These are phyloP conservation scores for Eimeria acervulina DNA, from an alignment of 169 alveolate genomes.

Conservation along the genomic window DNA sequence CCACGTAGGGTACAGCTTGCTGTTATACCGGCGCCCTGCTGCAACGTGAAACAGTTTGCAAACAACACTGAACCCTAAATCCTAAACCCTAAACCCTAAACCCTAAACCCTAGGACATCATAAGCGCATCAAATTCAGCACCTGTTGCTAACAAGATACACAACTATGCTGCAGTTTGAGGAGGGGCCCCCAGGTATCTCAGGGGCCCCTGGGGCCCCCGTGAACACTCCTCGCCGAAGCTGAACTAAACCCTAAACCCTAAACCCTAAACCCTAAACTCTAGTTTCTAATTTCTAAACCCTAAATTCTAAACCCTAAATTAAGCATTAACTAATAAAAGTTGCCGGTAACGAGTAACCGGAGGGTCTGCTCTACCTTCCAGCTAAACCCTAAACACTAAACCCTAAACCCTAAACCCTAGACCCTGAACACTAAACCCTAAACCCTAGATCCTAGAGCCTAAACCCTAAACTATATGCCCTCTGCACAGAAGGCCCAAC, in stretches of 20 bases:
- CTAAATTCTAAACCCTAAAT: not conserved
- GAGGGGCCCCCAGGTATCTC: not conserved
- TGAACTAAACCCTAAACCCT: not conserved
- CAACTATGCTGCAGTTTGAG: not conserved
- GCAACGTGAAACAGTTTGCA: not conserved
- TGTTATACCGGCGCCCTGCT: not conserved
- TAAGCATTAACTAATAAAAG: not conserved
- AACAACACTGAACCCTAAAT: not conserved
- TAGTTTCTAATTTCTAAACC: not conserved
- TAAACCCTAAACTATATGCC: too few relatives aligned
- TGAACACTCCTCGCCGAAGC: not conserved
- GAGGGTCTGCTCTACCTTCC: not conserved
- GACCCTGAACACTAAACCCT: not conserved
- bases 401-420: conserved; percentile 23
- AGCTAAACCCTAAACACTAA: not conserved
- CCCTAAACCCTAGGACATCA: not conserved
- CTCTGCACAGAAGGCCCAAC: too few relatives aligned
- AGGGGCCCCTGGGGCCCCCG: not conserved
- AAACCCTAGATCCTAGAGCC: conserved; percentile 17
- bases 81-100: conserved; percentile 43
- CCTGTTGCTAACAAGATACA: not conserved
- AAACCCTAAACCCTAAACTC: not conserved
- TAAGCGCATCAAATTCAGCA: not conserved
- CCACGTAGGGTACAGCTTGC: not conserved
- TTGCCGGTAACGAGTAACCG: not conserved